Evolutionary conservation across 2,329 filamentous ascomycete genomes (phyloP).

Genomic region (Fusarium hostae): DNA sequence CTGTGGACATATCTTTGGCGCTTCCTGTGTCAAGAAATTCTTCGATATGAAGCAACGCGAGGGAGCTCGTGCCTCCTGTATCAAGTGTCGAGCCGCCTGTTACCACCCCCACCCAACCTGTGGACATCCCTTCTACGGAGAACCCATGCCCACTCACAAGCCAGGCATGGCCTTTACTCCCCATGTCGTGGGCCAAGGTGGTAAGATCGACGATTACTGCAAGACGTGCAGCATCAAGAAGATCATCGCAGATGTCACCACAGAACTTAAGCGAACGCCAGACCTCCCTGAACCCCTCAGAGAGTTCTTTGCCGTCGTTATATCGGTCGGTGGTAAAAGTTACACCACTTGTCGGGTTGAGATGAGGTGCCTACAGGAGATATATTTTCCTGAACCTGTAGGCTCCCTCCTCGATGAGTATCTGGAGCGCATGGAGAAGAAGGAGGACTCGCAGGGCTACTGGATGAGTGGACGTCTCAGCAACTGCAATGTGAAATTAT

Average conservation of each 20-base stretch:
- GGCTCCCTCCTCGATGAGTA: not conserved
- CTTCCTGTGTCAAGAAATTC: not conserved
- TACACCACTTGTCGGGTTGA: not conserved
- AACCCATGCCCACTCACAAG: not conserved
- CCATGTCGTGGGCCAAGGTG: not conserved
- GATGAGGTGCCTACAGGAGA: not conserved
- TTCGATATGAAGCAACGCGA: not conserved
- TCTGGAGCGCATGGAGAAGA: not conserved
- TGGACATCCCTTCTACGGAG: not conserved
- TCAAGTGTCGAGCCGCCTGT: not conserved
- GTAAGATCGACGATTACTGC: not conserved
- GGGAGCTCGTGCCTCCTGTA: not conserved
- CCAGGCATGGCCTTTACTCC: not conserved
- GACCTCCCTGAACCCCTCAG: not conserved
- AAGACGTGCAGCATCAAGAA: not conserved
- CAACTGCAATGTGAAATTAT: not conserved
- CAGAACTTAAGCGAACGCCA: not conserved
- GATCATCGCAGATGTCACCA: rapidly evolving
- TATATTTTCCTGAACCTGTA: not conserved
- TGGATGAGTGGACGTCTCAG: not conserved
- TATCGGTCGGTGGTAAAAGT: not conserved
- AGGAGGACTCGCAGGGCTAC: not conserved
- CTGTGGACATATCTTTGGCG: conserved; percentile 12
- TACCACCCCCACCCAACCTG: not conserved
- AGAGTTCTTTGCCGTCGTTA: not conserved